Base-by-base conservation (phyloP, 768 basidiomycete genomes). In the Naganishia randhawae region DNA sequence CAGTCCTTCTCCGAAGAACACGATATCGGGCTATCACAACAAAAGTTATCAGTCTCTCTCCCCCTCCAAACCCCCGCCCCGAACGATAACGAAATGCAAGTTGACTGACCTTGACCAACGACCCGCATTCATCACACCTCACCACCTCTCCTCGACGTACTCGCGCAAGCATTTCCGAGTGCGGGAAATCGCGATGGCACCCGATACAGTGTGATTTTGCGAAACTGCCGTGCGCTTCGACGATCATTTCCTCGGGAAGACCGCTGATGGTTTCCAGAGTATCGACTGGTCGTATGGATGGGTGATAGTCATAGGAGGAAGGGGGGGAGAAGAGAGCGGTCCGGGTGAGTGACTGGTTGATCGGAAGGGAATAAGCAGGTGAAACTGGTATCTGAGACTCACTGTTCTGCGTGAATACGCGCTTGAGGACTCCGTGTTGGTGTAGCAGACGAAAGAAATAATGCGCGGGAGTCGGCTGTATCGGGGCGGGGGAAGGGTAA, bases 221-320 rank as follows among this genome's bases (percentile, higher is more conserved):
- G 72, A 98, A 99, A 72, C 90, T 93, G 2, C 95, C 96, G 75
- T 99, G 96, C 0, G 96, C 96, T 81, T 98, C 95, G 54, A 98
- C 69, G 11, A 68, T 42, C 10, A 39, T 16, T 10, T 51, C 19
- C 4, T 32, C 39, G 14, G 69, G 57, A 3, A 70, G 50, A 25
- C 69, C 69, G 16, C 54, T 45, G 8, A 41, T 51, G 1, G 33
- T 33, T 42, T 70, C 69, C 3, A 75, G 57, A 1, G 67, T 66
- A 10, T 50, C 50, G 41, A 87, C 76, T 86, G 86, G 35, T 85
- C 80, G 0, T 79, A 83, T 0, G 89, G 86, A 32, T 0, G 96
- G 84, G 6, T 91, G 91, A 0, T 42, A 19, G 5, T 42, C 41
- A 8, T 16, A 16, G 5, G 33, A 33, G 32, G 9, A 32, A 19